These are phyloP conservation scores for Dendrostoma leiphaemia DNA, from an alignment of 2,329 filamentous ascomycete genomes.

Conservation along the genomic window DNA sequence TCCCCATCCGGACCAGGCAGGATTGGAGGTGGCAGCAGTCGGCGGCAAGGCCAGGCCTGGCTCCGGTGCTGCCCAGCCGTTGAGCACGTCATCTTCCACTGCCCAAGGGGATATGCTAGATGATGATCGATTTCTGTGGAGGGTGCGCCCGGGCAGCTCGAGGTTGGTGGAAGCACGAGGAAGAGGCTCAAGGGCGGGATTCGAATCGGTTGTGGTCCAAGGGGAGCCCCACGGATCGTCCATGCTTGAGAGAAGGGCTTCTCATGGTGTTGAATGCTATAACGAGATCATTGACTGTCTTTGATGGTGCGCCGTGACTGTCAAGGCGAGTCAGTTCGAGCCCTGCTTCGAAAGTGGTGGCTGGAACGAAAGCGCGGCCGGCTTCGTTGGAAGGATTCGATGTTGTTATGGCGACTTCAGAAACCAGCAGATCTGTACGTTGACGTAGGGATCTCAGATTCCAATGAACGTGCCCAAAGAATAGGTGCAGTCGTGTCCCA, in stretches of 20 bases:
- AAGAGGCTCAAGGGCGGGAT: conserved; percentile 34
- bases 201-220: conserved; percentile 43
- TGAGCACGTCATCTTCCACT: conserved; percentile 36
- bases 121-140: conserved; percentile 26
- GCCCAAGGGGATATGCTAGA: conserved; percentile 39
- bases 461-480: no score
- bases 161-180: conserved; percentile 35
- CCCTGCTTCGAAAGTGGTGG: no score
- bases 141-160: conserved; percentile 31
- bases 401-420: no score
- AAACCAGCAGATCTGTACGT: no score
- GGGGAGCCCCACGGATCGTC: conserved; percentile 64
- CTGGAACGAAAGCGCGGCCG: no score
- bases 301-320: not conserved
- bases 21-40: conserved; percentile 18
- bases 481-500: no score
- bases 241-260: conserved; percentile 40
- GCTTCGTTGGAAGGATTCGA: no score
- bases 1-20: conserved; percentile 31
- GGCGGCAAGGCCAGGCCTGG: conserved; percentile 24
- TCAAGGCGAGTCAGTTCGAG: no score
- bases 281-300: conserved; percentile 10
- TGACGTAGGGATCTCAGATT: no score
- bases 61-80: conserved; percentile 36
- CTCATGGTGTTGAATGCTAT: conserved; percentile 20